phyloP scores from a whole-genome alignment of 2,329 filamentous ascomycete genomes.

The Pochonia chlamydosporia region DNA sequence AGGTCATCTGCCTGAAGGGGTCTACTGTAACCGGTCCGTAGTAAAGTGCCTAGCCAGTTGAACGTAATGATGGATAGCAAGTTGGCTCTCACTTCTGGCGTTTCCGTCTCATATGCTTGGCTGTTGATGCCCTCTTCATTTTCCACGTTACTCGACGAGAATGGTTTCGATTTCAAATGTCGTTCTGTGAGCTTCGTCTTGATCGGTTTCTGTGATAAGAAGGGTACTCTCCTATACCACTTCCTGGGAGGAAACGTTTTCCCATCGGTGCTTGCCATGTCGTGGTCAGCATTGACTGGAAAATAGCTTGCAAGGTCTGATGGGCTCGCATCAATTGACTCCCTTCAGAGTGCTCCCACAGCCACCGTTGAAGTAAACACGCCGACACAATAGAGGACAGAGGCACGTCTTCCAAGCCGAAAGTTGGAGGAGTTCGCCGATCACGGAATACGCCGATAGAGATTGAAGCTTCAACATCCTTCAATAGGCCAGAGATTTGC shows the following conservation, averaged over 20 bases:
- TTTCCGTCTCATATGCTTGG: conserved; percentile 3
- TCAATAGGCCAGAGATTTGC: background rate
- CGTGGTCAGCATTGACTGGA: background rate
- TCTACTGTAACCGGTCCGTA: conserved; percentile 12
- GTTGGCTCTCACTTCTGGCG: conserved; percentile 15
- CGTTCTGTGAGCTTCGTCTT: conserved; percentile 6
- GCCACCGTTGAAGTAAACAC: background rate
- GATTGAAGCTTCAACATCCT: background rate
- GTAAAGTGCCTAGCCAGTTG: conserved; percentile 15
- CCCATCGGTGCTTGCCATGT: conserved; percentile 18
- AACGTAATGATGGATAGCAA: conserved; percentile 17
- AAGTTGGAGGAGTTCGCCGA: background rate
- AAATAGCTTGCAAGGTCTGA: background rate
- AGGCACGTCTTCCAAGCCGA: background rate
- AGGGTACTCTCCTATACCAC: conserved; percentile 24
- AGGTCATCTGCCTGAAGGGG: conserved; percentile 18
- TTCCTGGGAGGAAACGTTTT: conserved; percentile 21
- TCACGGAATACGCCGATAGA: background rate
- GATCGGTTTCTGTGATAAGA: conserved; percentile 21
- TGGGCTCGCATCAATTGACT: background rate
- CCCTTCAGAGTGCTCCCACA: background rate
- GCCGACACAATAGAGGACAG: background rate
- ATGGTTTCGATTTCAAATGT: background rate
- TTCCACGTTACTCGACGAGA: background rate
- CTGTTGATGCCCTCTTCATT: background rate